Conservation (phyloP, 2,329 filamentous ascomycete species). For the Fusarium mundagurra region DNA sequence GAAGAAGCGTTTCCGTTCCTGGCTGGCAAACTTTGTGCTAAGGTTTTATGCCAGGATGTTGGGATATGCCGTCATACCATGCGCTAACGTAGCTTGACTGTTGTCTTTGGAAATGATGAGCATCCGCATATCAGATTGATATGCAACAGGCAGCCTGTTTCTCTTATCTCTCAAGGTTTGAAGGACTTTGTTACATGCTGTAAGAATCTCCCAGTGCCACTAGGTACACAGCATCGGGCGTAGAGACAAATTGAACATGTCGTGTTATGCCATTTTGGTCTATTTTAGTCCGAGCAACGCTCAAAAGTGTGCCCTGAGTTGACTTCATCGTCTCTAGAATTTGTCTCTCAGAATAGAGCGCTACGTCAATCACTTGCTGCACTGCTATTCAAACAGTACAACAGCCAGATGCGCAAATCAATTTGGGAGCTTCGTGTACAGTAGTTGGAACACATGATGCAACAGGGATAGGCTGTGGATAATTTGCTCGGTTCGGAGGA, state of each 20-base stretch:
- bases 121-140: neutral
- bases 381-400: neutral
- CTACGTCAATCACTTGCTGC: neutral
- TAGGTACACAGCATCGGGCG: neutral
- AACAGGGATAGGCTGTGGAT: conserved; percentile 5
- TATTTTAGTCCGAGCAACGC: too few species aligned
- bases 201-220: neutral
- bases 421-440: conserved; percentile 10
- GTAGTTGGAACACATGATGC: conserved; percentile 9
- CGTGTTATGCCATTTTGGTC: neutral
- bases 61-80: conserved; percentile 23
- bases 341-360: neutral
- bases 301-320: neutral
- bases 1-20: neutral
- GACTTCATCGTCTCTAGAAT: neutral
- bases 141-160: conserved; percentile 10
- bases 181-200: neutral
- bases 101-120: neutral
- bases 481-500: conserved; percentile 25
- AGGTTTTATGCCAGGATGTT: conserved; percentile 3
- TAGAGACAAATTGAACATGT: neutral
- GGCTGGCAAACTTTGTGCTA: neutral
- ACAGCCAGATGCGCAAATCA: neutral
- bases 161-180: conserved; percentile 16
- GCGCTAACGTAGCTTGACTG: neutral